phyloP scores from a whole-genome alignment of 768 basidiomycete genomes.

The Lactarius deliciosus region DNA sequence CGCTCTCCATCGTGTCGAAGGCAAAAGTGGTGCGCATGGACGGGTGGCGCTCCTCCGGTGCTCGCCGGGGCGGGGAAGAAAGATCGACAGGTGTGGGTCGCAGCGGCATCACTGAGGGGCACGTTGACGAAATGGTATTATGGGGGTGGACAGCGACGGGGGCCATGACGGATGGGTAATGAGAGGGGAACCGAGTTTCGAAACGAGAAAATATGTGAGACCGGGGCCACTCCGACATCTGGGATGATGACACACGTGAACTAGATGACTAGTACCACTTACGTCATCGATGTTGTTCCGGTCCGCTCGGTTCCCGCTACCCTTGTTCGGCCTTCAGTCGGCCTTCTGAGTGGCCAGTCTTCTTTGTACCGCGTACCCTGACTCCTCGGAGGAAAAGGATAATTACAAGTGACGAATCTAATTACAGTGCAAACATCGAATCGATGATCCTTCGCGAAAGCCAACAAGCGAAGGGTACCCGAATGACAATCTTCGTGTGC shows the following conservation, averaged over 20 bases:
- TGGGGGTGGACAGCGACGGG: constrained; percentile 16
- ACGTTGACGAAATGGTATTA: not conserved
- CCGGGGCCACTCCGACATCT: not conserved
- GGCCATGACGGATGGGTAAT: constrained; percentile 9
- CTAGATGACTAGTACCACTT: not conserved
- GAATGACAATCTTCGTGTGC: not conserved
- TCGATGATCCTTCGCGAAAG: no score
- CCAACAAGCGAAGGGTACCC: not conserved
- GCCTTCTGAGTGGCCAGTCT: no score
- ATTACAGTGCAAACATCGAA: no score
- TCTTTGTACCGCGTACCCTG: no score
- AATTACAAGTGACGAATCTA: no score
- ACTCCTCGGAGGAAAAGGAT: no score
- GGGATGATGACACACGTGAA: not conserved
- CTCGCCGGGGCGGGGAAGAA: constrained; percentile 31
- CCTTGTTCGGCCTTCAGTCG: no score
- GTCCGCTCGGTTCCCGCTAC: no score
- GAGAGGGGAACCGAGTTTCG: not conserved
- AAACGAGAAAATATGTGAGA: not conserved
- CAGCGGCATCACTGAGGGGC: not conserved
- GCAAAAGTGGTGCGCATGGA: constrained; percentile 44
- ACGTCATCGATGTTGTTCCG: not conserved
- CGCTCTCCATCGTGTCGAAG: constrained; percentile 81
- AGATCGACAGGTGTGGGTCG: constrained; percentile 12
- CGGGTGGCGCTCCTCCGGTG: constrained; percentile 30